A percentile compares a stretch with the other conserved stretches of the same genome.
Conservation (phyloP, 768 basidiomycete genomes). For the Leccinum subgranulosum region DNA sequence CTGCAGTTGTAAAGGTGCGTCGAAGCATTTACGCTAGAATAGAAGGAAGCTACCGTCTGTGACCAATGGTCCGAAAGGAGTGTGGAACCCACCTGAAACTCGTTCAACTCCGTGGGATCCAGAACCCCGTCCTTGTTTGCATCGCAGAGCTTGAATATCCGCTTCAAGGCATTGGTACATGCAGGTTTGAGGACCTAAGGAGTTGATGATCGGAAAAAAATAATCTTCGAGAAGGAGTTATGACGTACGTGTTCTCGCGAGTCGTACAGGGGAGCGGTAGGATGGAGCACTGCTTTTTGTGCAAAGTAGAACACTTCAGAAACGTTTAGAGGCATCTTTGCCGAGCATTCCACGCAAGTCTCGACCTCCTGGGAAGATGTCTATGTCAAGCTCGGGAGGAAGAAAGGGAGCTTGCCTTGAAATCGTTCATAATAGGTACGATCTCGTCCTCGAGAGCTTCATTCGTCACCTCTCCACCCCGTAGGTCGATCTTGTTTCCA, state of each 20-base stretch:
- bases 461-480: constrained; percentile 92
- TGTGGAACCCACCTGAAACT: constrained; percentile 77
- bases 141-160: constrained; percentile 97
- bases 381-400: not conserved
- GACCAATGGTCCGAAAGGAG: not conserved
- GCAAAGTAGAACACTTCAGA: constrained; percentile 99
- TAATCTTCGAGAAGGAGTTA: not conserved
- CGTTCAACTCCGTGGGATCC: constrained; percentile 88
- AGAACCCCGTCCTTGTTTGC: constrained; percentile 91
- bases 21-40: constrained; percentile 87
- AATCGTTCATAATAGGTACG: constrained; percentile 96
- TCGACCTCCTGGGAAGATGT: constrained; percentile 79
- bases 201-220: constrained; percentile 10
- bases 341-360: constrained; percentile 97
- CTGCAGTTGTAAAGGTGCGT: constrained; percentile 84
- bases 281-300: constrained; percentile 95
- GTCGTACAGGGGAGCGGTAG: constrained; percentile 95
- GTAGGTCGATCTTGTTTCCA: constrained; percentile 96
- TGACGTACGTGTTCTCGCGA: constrained; percentile 86
- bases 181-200: constrained; percentile 87
- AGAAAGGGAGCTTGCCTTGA: constrained; percentile 63
- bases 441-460: constrained; percentile 94
- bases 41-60: not conserved
- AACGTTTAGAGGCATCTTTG: constrained; percentile 84
- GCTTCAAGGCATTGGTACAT: constrained; percentile 79